A percentile compares a stretch with the other conserved stretches of the same genome.
Conservation (phyloP, 306 rosid genomes). For the Senna siamea region DNA sequence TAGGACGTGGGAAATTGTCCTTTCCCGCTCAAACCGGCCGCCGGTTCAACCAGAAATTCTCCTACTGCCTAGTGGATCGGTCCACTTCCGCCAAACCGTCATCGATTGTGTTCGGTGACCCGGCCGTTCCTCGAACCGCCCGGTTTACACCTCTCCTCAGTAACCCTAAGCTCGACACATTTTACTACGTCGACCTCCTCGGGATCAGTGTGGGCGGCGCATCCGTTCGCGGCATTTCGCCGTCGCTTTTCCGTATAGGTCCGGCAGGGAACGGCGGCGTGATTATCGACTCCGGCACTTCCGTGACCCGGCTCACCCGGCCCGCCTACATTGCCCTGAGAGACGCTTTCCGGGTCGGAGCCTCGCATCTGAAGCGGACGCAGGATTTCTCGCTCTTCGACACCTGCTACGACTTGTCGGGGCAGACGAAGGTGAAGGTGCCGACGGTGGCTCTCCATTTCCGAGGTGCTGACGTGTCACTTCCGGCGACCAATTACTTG, state of each 20-base stretch:
- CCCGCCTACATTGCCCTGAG: conserved; percentile 61
- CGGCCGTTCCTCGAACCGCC: conserved; percentile 67
- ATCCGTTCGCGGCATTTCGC: conserved; percentile 52
- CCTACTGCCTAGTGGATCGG: conserved; percentile 79
- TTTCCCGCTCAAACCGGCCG: conserved; percentile 61
- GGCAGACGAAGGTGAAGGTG: conserved; percentile 63
- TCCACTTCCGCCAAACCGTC: conserved; percentile 64
- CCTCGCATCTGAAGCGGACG: conserved; percentile 46
- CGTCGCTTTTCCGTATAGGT: conserved; percentile 59
- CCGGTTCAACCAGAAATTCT: conserved; percentile 61
- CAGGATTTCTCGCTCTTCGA: conserved; percentile 70
- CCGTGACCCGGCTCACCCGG: conserved; percentile 69
- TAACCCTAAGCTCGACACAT: conserved; percentile 68
- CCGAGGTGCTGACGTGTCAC: conserved; percentile 58
- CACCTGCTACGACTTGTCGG: conserved; percentile 68
- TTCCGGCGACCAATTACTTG: conserved; percentile 68
- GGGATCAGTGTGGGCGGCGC: conserved; percentile 69
- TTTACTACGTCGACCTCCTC: conserved; percentile 65
- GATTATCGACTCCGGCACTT: conserved; percentile 70
- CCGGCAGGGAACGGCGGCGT: conserved; percentile 67
- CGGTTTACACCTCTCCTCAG: conserved; percentile 62
- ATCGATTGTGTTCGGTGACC: conserved; percentile 60
- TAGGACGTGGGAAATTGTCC: conserved; percentile 68
- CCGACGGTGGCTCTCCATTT: conserved; percentile 78
- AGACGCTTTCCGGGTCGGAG: conserved; percentile 60